phyloP scores from a whole-genome alignment of 371 early-diverging fungal genomes.

The Chytridium lagenaria region DNA sequence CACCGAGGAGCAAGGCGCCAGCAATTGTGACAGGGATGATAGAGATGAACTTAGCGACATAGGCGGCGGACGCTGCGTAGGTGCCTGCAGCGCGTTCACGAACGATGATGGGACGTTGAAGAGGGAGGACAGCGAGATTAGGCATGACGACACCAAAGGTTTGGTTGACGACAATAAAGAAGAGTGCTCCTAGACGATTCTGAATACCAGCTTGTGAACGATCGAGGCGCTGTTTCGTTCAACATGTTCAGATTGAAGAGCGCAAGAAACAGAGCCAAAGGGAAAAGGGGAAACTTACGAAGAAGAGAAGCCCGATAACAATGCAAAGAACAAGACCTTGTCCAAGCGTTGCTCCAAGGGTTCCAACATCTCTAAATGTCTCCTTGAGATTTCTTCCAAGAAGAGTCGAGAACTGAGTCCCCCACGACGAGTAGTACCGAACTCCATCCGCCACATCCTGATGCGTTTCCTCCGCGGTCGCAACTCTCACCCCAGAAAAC shows the following conservation, averaged over 20 bases:
- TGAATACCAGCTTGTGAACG: slow-evolving; percentile 49
- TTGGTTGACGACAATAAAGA: slow-evolving; percentile 56
- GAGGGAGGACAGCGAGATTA: slow-evolving; percentile 47
- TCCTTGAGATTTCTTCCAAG: slow-evolving; percentile 52
- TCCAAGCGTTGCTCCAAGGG: slow-evolving; percentile 48
- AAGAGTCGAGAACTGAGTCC: too few species aligned
- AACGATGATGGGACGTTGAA: slow-evolving; percentile 53
- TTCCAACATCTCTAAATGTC: slow-evolving; percentile 40
- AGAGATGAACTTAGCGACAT: slow-evolving; percentile 55
- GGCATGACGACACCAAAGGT: slow-evolving; percentile 58
- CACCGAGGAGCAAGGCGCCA: slow-evolving; percentile 37
- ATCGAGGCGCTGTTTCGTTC: too few species aligned
- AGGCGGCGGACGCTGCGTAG: slow-evolving; percentile 55
- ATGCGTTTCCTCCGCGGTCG: too few species aligned
- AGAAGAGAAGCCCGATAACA: slow-evolving; percentile 49
- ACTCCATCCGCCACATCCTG: too few species aligned
- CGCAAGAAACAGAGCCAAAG: too few species aligned
- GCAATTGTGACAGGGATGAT: slow-evolving; percentile 41
- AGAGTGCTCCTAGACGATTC: too few species aligned
- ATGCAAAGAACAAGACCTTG: slow-evolving; percentile 43
- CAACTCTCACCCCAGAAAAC: too few species aligned
- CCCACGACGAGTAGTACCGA: too few species aligned
- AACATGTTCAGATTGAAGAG: too few species aligned
- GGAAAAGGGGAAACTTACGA: too few species aligned
- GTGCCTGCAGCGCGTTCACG: slow-evolving; percentile 60